Evolutionary conservation across 352 stramenopile species (phyloP).

Genomic region (Globisporangium radiosum): DNA sequence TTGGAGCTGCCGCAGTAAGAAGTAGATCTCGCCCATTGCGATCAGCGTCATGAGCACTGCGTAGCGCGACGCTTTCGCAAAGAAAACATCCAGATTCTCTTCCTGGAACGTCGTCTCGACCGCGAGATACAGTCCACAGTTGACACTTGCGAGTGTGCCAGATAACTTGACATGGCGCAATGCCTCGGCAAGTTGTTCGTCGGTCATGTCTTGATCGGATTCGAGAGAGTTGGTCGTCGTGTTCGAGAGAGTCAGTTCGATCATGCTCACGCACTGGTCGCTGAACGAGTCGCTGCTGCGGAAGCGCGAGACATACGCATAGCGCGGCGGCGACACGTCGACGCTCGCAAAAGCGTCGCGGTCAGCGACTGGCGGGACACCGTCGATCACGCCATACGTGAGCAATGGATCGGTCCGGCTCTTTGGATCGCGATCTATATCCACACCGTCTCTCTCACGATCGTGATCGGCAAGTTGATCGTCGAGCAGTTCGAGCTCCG

Average conservation of each 20-base stretch:
- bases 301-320: constrained; percentile 74
- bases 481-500: constrained; percentile 20
- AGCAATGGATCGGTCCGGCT: constrained; percentile 15
- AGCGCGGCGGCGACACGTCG: constrained; percentile 74
- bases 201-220: constrained; percentile 16
- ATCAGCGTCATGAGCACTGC: constrained; percentile 84
- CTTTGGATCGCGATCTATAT: too few species aligned
- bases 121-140: constrained; percentile 70
- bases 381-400: constrained; percentile 57
- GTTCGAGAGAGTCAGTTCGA: constrained; percentile 67
- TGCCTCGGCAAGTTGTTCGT: constrained; percentile 26
- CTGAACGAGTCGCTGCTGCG: constrained; percentile 77
- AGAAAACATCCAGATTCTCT: constrained; percentile 79
- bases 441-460: too few species aligned
- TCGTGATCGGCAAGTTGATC: constrained; percentile 11
- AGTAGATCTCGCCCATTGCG: constrained; percentile 81
- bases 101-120: constrained; percentile 74
- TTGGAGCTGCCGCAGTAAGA: constrained; percentile 79
- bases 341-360: constrained; percentile 62
- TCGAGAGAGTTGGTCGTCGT: constrained; percentile 15
- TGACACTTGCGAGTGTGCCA: constrained; percentile 67
- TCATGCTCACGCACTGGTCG: constrained; percentile 78
- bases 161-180: constrained; percentile 42
- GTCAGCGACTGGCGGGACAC: constrained; percentile 49
- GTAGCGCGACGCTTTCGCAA: constrained; percentile 72